phyloP scores from a whole-genome alignment of 1,284 basidiomycete species.

The Irpex sp. region DNA sequence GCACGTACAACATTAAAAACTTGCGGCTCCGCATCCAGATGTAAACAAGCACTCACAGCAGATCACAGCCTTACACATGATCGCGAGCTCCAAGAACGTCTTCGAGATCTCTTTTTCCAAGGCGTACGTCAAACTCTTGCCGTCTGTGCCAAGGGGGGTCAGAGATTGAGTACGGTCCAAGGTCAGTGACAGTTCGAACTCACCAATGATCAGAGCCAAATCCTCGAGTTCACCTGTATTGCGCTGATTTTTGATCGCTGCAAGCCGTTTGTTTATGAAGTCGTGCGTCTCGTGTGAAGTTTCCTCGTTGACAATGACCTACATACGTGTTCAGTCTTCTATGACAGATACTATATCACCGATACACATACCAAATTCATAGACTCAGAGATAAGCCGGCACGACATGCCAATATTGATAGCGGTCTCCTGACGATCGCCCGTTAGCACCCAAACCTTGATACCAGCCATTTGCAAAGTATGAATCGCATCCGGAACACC shows the following conservation, averaged over 20 bases:
- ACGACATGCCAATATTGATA: slow-evolving; percentile 98
- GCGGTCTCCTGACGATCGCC: slow-evolving; percentile 99
- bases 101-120: slow-evolving; percentile 91
- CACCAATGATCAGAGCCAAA: slow-evolving; percentile 92
- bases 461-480: slow-evolving; percentile 95
- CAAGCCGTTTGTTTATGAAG: slow-evolving; percentile 84
- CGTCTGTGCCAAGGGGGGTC: slow-evolving; percentile 52
- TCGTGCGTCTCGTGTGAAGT: slow-evolving; percentile 80
- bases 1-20: neutral
- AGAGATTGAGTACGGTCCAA: neutral
- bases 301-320: slow-evolving; percentile 95
- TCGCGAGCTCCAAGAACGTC: slow-evolving; percentile 90
- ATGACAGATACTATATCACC: neutral
- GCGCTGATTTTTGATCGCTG: slow-evolving; percentile 90
- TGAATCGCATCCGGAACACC: slow-evolving; percentile 99
- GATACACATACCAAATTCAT: slow-evolving; percentile 84
- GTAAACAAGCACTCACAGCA: slow-evolving; percentile 67
- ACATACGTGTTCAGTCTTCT: slow-evolving; percentile 3
- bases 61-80: slow-evolving; percentile 97
- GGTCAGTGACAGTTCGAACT: slow-evolving; percentile 16
- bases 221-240: slow-evolving; percentile 92
- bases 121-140: slow-evolving; percentile 91
- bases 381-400: slow-evolving; percentile 93
- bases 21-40: neutral
- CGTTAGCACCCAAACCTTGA: slow-evolving; percentile 98